Evolutionary conservation across 345 rosid species (phyloP).

Genomic region (Ailanthus altissimus): DNA sequence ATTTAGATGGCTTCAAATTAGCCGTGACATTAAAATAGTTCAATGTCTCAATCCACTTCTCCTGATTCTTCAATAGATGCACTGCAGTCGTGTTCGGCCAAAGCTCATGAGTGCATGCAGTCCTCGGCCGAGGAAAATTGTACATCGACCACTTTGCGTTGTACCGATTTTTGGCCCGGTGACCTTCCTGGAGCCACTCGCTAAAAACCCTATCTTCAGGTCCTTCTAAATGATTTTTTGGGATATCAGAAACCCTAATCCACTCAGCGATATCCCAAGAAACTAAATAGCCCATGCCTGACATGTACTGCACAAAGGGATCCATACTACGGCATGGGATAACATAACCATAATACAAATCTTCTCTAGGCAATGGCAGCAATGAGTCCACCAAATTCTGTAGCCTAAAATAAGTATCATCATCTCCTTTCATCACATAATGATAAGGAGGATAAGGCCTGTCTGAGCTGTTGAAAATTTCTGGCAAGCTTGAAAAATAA

Average conservation of each 20-base stretch:
- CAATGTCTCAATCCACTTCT: slow-evolving; percentile 70
- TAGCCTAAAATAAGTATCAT: slow-evolving; percentile 65
- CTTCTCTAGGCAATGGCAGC: slow-evolving; percentile 68
- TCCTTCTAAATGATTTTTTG: slow-evolving; percentile 66
- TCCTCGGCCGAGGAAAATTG: slow-evolving; percentile 63
- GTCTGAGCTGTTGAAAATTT: slow-evolving; percentile 42
- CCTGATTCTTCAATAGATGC: slow-evolving; percentile 78
- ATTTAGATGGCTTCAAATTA: slow-evolving; percentile 78
- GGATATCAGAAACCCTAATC: slow-evolving; percentile 71
- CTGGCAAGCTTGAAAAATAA: slow-evolving; percentile 75
- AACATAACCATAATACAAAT: slow-evolving; percentile 79
- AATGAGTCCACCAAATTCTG: slow-evolving; percentile 57
- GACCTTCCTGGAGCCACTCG: slow-evolving; percentile 73
- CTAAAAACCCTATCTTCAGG: slow-evolving; percentile 79
- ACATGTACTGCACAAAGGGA: slow-evolving; percentile 86
- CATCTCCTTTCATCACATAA: slow-evolving; percentile 82
- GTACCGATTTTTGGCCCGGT: slow-evolving; percentile 56
- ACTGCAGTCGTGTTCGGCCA: slow-evolving; percentile 79
- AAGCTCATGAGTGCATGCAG: slow-evolving; percentile 70
- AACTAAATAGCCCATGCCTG: slow-evolving; percentile 86
- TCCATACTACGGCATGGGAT: slow-evolving; percentile 89
- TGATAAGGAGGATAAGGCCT: slow-evolving; percentile 68
- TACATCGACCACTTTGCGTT: slow-evolving; percentile 93
- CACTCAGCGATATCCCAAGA: slow-evolving; percentile 91
- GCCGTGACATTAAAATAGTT: slow-evolving; percentile 65